Conservation (phyloP, 208 protist species). For the Acanthamoeba royreba region DNA sequence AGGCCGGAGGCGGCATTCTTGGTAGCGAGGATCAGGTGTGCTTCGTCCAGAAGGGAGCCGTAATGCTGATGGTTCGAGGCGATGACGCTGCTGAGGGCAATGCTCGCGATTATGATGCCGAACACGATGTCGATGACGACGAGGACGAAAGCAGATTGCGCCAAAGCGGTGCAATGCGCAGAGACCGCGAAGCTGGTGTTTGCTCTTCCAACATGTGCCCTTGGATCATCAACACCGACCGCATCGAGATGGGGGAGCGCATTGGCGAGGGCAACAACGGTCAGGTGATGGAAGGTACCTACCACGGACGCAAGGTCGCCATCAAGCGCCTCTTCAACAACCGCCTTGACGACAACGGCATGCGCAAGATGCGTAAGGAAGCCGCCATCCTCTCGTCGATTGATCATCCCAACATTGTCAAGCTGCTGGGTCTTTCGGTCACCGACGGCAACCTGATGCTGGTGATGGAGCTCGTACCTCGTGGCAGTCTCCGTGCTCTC, state of each 20-base stretch:
- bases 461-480: conserved; percentile 66
- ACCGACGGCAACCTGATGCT: conserved; percentile 51
- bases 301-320: not conserved
- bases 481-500: conserved; percentile 56
- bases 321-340: not conserved
- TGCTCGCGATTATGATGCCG: too few relatives aligned
- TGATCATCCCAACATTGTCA: not conserved
- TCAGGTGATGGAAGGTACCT: not conserved
- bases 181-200: not conserved
- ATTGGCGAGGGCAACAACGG: not conserved
- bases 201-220: not conserved
- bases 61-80: too few relatives aligned
- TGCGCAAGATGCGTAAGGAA: not conserved
- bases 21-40: too few relatives aligned
- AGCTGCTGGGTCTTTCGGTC: too few relatives aligned
- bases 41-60: too few relatives aligned
- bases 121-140: not conserved
- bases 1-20: not conserved
- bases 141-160: not conserved
- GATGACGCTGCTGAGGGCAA: too few relatives aligned
- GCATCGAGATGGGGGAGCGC: not conserved
- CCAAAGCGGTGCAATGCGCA: not conserved
- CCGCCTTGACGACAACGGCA: not conserved
- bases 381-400: not conserved
- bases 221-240: not conserved